Conservation (phyloP, 208 protist genomes). For the Trypanosoma conorhini region DNA sequence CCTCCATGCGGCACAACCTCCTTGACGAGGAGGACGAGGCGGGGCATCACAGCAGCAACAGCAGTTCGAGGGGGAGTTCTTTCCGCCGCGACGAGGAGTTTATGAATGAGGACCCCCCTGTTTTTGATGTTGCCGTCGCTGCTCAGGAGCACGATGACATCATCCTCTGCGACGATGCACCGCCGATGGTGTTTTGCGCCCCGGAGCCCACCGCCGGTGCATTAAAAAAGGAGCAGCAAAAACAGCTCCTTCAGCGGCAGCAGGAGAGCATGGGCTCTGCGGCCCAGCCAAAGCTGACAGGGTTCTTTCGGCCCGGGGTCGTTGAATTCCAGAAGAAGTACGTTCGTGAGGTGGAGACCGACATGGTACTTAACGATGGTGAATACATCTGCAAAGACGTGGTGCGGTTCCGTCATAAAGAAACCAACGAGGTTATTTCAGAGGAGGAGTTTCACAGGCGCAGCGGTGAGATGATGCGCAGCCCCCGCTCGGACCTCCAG, state of each 20-base stretch:
- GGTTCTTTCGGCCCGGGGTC: constrained; percentile 72
- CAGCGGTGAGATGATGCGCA: constrained; percentile 34
- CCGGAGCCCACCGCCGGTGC: constrained; percentile 12
- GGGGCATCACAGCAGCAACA: background rate
- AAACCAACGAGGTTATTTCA: constrained; percentile 53
- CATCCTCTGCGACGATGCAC: constrained; percentile 74
- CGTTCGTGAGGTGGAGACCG: constrained; percentile 54
- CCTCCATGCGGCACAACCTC: background rate
- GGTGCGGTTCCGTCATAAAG: constrained; percentile 45
- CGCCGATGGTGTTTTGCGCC: constrained; percentile 63
- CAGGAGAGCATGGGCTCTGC: background rate
- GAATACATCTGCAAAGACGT: constrained; percentile 77
- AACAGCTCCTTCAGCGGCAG: background rate
- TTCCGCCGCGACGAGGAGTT: constrained; percentile 7
- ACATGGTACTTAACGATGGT: constrained; percentile 55
- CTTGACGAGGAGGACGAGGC: constrained; percentile 31
- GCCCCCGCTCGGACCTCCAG: background rate
- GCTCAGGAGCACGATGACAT: constrained; percentile 72
- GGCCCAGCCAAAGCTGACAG: constrained; percentile 41
- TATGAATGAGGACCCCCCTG: constrained; percentile 29
- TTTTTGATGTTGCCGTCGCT: constrained; percentile 45
- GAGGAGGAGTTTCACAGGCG: constrained; percentile 65
- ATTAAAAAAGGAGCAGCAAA: constrained; percentile 20
- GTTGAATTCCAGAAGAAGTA: constrained; percentile 67
- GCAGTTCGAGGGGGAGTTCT: background rate